Evolutionary conservation across 179 eudicot species (phyloP), one percentile per base, ranked within the genome.

Genomic region (Sideroxylon spinosum): DNA sequence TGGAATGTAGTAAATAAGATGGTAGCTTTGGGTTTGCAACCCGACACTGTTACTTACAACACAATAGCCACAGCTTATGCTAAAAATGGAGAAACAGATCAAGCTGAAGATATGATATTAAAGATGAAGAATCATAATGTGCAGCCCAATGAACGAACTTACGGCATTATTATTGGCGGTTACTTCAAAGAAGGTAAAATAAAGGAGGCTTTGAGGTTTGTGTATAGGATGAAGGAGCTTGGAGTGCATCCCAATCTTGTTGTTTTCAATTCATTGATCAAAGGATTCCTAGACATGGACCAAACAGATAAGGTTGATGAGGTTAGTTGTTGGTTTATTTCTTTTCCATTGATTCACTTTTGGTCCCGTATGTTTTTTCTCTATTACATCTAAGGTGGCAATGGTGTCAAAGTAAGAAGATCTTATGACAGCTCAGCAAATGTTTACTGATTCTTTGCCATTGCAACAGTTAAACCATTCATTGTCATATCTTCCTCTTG

Each of bases 31-130:
- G 91, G 93, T 23, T 63, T 86, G 62, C 76, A 82, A 75, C 91
- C 93, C 0, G 91, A 90, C 83, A 84, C 69, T 71, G 87, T 88
- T 61, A 91, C 95, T n/a, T 88, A 86, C 82, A 91, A 90, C 70
- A 91, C 93, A 13, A 80, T 91, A 49, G 86, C 90, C 28, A 85
- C 87, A 17, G 91, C 89, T 77, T 91, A 90, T 87, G 87, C 85
- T 65, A 88, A 85, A 81, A 81, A 79, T 44, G 89, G 91, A 10
- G 81, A 90, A 76, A 83, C 87, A 37, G 73, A 79, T 56, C 49
- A 69, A 75, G 93, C 93, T 32, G 93, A 91, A 80, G 81, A 81
- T 52, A 77, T 88, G 85, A 81, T 91, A 68, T 70, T 63, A 26
- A 88, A 90, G 84, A 91, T 91, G 95, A 82, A 82, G 69, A 83